Evolutionary conservation across 768 basidiomycete genomes (phyloP).

Genomic region (Tylopilus rubrobrunneus): DNA sequence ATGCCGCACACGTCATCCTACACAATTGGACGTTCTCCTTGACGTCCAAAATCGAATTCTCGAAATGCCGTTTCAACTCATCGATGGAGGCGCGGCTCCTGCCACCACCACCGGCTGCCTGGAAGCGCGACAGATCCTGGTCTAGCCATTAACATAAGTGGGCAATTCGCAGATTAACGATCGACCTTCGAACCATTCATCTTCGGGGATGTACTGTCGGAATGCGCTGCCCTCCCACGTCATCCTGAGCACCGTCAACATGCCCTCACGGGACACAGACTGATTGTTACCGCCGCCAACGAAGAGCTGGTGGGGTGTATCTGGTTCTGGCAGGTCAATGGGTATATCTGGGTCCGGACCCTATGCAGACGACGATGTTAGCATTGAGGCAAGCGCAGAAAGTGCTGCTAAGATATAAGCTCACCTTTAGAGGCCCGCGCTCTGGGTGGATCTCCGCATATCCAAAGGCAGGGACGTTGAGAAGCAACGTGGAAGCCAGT

Average conservation of each 20-base stretch:
- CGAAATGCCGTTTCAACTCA: conserved; percentile 41
- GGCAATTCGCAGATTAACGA: conserved; percentile 41
- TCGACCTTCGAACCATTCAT: conserved; percentile 35
- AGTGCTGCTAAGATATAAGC: neutral
- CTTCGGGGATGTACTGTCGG: conserved; percentile 20
- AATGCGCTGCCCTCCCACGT: conserved; percentile 16
- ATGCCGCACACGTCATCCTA: conserved; percentile 41
- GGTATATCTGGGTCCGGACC: conserved; percentile 48
- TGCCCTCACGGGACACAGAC: conserved; percentile 14
- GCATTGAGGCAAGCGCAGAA: neutral
- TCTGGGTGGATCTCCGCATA: conserved; percentile 43
- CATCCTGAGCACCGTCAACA: conserved; percentile 11
- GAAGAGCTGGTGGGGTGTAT: conserved; percentile 37
- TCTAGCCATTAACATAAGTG: conserved; percentile 52
- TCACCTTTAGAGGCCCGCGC: conserved; percentile 50
- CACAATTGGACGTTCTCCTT: conserved; percentile 47
- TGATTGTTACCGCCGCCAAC: conserved; percentile 22
- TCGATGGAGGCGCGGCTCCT: conserved; percentile 40
- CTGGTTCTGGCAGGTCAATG: conserved; percentile 30
- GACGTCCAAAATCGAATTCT: conserved; percentile 42
- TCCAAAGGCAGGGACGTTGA: conserved; percentile 47
- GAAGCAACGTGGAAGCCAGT: conserved; percentile 39
- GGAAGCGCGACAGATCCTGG: conserved; percentile 47
- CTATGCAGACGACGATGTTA: conserved; percentile 24
- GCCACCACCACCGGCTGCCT: conserved; percentile 7